Evolutionary conservation across 2,329 filamentous ascomycete genomes (phyloP), one percentile per base, ranked within the genome.

Genomic region (Xylaria sp.): DNA sequence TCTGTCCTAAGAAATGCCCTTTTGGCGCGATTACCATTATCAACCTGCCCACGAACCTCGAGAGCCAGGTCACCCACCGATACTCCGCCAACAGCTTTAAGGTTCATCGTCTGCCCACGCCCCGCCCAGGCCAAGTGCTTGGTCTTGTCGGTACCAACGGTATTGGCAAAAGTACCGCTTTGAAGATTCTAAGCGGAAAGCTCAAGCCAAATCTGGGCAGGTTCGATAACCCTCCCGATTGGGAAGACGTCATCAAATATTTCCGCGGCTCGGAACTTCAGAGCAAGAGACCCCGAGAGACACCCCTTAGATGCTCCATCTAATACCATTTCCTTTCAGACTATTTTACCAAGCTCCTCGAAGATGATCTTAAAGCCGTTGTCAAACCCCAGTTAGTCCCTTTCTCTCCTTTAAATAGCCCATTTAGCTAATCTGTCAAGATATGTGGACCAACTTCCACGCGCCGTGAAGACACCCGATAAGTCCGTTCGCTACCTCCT

Each of bases 31-130:
- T 99, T 81, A 96, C 94, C 78, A 99, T 99, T 79, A 99, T 99
- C 92, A 99, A 99, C 83, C 83, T 99, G 84, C 95, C 96, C 71
- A 99, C 95, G 77, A 99, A 99, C 81, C 90, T 99, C 79, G 95
- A 99, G 80, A 96, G 90, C 69, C 91, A 98, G 78, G 93, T 99
- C 74, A 98, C 95, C 70, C 96, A 99, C 79, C 91, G 95, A 76
- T 99, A 99, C 84, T 96, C 94, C 57, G 94, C 95, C 77, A 99
- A 99, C 85, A 97, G 93, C 82, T 99, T 99, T 88, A 99, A 99
- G 85, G 88, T 99, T 69, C 95, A 99, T 80, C 89, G 96, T 72
- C 85, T 98, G 74, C 95, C 96, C 60, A 97, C 94, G 86, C 95
- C 95, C 66, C 89, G 95, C 63, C 94, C 95, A 31, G 95, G 95